Conservation (phyloP, 2,329 filamentous ascomycete species). For the Pseudocercospora pini-densiflorae region DNA sequence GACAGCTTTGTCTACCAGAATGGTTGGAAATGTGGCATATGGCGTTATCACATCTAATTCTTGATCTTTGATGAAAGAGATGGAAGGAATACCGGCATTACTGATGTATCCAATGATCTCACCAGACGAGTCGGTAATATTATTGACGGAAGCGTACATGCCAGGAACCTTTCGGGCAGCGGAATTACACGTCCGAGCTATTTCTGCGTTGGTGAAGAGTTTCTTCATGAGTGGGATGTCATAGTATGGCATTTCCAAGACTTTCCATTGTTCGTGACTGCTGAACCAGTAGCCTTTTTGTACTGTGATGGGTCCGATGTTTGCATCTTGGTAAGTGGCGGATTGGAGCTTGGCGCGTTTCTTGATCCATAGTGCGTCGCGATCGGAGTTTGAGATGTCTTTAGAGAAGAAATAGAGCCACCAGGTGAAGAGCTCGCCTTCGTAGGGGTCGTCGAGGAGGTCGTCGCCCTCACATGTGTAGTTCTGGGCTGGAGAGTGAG, state of each 20-base stretch:
- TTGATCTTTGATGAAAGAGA: constrained; percentile 47
- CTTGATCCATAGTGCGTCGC: constrained; percentile 44
- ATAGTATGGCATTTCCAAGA: constrained; percentile 50
- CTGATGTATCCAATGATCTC: constrained; percentile 49
- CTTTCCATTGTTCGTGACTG: constrained; percentile 50
- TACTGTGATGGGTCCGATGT: constrained; percentile 48
- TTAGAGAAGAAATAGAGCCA: constrained; percentile 48
- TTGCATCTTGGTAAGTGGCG: constrained; percentile 44
- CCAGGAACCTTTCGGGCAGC: constrained; percentile 45
- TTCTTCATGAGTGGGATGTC: constrained; percentile 49
- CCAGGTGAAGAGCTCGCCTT: constrained; percentile 50
- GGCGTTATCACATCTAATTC: constrained; percentile 50
- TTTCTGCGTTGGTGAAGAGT: constrained; percentile 47
- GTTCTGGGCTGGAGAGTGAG: constrained; percentile 35
- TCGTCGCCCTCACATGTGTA: constrained; percentile 45
- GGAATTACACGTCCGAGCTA: constrained; percentile 50
- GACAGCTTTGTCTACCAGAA: constrained; percentile 46
- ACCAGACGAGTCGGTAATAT: constrained; percentile 46
- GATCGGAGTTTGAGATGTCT: constrained; percentile 39
- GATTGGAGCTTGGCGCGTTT: constrained; percentile 47
- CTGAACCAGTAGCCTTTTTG: constrained; percentile 51
- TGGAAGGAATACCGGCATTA: constrained; percentile 39
- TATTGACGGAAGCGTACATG: constrained; percentile 51
- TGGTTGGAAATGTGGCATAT: constrained; percentile 46
- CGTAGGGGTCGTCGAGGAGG: constrained; percentile 49